A percentile compares a stretch with the other conserved stretches of the same genome.
These are phyloP conservation scores for Lepiota brunneoincarnata DNA, from an alignment of 768 basidiomycete genomes.

Conservation along the genomic window DNA sequence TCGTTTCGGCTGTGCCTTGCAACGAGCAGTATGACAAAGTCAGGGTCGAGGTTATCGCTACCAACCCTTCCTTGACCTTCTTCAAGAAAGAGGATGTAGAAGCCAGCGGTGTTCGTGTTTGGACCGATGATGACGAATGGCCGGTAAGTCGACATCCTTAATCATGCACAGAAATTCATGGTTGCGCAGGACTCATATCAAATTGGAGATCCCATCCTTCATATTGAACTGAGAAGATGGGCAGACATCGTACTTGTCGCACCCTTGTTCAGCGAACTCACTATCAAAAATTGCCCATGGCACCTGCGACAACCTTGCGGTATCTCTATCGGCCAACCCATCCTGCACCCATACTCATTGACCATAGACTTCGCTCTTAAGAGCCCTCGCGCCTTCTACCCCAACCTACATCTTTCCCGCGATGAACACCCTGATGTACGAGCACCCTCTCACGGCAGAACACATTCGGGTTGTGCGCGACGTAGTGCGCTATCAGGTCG, in stretches of 20 bases:
- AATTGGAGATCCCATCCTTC: constrained; percentile 90
- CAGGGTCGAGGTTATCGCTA: constrained; percentile 80
- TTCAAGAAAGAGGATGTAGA: constrained; percentile 56
- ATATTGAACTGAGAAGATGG: constrained; percentile 94
- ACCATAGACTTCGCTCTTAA: constrained; percentile 70
- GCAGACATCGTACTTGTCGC: constrained; percentile 94
- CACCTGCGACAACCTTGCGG: constrained; percentile 87
- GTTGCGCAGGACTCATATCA: constrained; percentile 37
- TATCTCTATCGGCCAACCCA: constrained; percentile 21
- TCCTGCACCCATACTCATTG: background rate
- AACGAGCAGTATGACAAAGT: constrained; percentile 64
- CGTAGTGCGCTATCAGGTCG: constrained; percentile 73
- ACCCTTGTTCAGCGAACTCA: constrained; percentile 96
- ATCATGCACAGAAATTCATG: background rate
- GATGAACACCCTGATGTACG: constrained; percentile 99
- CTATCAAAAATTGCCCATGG: constrained; percentile 91
- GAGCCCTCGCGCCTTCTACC: constrained; percentile 79
- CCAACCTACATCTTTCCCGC: constrained; percentile 93
- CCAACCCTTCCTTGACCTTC: constrained; percentile 75
- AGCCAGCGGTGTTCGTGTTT: constrained; percentile 58
- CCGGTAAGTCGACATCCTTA: constrained; percentile 46
- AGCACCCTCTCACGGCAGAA: constrained; percentile 85
- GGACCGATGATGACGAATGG: constrained; percentile 95
- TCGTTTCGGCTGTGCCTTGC: background rate
- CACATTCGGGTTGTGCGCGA: constrained; percentile 78